Evolutionary conservation across 768 basidiomycete species (phyloP).

Genomic region (Mycena indigotica): DNA sequence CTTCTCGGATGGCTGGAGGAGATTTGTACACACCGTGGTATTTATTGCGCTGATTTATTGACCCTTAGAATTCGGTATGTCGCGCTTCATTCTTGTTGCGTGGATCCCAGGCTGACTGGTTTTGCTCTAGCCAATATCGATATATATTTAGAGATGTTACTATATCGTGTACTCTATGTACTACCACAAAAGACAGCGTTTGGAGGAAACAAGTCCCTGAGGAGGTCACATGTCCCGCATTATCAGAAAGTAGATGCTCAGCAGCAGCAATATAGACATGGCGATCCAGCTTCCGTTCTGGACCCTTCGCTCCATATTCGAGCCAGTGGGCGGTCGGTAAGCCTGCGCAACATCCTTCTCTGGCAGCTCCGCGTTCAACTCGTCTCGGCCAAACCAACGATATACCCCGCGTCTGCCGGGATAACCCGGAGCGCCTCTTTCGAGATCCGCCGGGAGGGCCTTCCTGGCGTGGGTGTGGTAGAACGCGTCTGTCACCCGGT

Average conservation of each 20-base stretch:
- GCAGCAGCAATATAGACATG: slow-evolving; percentile 15
- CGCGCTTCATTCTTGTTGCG: not conserved
- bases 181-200: not conserved
- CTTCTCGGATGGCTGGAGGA: slow-evolving; percentile 11
- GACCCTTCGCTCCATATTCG: slow-evolving; percentile 12
- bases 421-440: not conserved
- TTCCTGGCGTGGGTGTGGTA: not conserved
- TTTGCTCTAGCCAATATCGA: not conserved
- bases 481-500: not conserved
- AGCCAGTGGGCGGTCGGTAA: not conserved
- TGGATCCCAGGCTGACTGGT: not conserved
- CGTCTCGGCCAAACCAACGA: not conserved
- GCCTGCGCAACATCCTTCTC: not conserved
- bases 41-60: slow-evolving; percentile 21
- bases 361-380: not conserved
- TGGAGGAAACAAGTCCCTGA: not conserved
- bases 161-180: not conserved
- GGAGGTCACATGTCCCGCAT: slow-evolving; percentile 12
- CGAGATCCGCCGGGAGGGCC: not conserved
- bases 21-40: too few relatives aligned
- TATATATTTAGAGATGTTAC: not conserved
- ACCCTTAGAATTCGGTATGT: slow-evolving; percentile 12
- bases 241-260: slow-evolving; percentile 20
- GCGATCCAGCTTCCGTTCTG: slow-evolving; percentile 16
- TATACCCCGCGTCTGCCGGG: not conserved